Percentiles rank a stretch among this genome's conserved stretches.
Conservation (phyloP, 768 basidiomycete species). For the Leucogyrophana mollusca region DNA sequence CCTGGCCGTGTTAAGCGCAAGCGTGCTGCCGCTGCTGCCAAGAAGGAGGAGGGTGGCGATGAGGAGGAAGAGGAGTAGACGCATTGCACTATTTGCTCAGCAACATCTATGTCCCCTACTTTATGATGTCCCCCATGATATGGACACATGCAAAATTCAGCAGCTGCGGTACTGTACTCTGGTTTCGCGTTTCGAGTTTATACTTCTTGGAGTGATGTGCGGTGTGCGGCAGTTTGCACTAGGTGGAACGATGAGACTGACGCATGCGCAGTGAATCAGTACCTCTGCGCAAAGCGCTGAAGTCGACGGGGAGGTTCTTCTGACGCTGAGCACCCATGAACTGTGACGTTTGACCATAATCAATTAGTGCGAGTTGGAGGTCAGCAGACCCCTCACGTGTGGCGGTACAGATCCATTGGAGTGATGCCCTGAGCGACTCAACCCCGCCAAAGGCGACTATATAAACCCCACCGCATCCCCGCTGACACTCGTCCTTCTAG, state of each 20-base stretch:
- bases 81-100: constrained; percentile 21
- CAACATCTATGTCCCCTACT: constrained; percentile 20
- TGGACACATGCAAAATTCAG: constrained; percentile 25
- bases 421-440: neutral
- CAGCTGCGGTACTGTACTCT: too few relatives aligned
- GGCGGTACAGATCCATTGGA: too few relatives aligned
- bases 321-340: neutral
- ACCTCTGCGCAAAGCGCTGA: neutral
- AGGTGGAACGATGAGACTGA: constrained; percentile 1
- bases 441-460: neutral
- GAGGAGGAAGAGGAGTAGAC: constrained; percentile 87
- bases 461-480: neutral
- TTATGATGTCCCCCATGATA: constrained; percentile 30
- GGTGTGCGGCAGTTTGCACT: too few relatives aligned
- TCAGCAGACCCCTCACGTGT: too few relatives aligned
- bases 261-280: constrained; percentile 9
- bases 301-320: neutral
- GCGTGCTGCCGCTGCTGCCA: constrained; percentile 90
- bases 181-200: too few relatives aligned
- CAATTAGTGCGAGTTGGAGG: too few relatives aligned
- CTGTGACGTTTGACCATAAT: neutral
- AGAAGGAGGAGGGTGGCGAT: constrained; percentile 86
- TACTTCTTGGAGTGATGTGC: too few relatives aligned
- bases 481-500: neutral
- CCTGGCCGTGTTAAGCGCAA: constrained; percentile 98